Evolutionary conservation across 257 asterid genomes (phyloP), one percentile per base, ranked within the genome.

Genomic region (Solanum bukasovii): DNA sequence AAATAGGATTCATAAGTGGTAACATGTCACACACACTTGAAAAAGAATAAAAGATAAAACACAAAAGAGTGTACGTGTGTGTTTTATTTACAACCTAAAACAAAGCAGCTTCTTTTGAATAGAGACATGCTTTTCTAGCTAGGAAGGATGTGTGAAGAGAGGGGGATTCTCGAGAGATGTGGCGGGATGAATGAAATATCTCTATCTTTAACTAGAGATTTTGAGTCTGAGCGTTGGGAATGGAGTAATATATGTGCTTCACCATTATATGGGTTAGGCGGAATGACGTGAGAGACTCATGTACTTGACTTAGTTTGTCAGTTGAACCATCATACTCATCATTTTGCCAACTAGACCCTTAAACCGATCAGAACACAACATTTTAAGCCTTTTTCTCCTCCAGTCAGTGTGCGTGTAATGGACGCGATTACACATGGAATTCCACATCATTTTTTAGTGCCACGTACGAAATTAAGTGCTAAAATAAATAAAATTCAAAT

Each of bases 1-100:
- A 56, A 87, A 88, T 88, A 87, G 49, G 86, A 82, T 70, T 46
- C 37, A 68, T 86, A 87, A 61, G 94, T 92, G 95, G 92, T 92
- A 92, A 91, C 93, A 94, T 90, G 93, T 93, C 93, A 89, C 93
- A 90, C 89, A 83, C 90, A 87, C 46, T 89, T 89, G 92, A 89
- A 92, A 87, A 89, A 92, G 93, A 90, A 88, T 90, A 92, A 93
- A 79, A 90, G 95, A 90, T 90, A 87, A 38, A 35, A 85, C 27
- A 88, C 92, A 87, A 89, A 90, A 91, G 92, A 87, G 92, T 87
- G n/a, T 38, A 65, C 56, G 23, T 16, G 44, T 85, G 25, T 84
- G 38, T 27, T 84, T 84, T 84, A 89, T 88, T 90, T 91, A 90
- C 89, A 92, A 90, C 90, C 92, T 82, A 82, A 31, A 88, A 87